Evolutionary conservation across 139 green algal species (phyloP), one percentile per base, ranked within the genome.

Genomic region (Zygnema cylindricum): DNA sequence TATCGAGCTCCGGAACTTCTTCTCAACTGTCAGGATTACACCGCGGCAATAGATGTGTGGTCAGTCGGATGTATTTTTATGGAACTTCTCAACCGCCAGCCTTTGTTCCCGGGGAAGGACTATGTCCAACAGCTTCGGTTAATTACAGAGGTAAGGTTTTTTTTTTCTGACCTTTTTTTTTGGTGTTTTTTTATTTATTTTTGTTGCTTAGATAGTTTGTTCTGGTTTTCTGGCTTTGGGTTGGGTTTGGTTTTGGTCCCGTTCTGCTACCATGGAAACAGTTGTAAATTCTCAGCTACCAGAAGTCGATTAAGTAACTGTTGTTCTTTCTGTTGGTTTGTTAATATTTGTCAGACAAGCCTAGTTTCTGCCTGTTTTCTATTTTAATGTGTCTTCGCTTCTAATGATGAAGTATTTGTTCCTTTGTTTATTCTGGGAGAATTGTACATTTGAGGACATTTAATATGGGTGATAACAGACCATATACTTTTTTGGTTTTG

Each of bases 121-220:
- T 95, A 95, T 75, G 85, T 94, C 11, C 85, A 95, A 55, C 93
- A 95, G 89, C 91, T 95, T 25, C 91, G 93, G 30, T 85, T 95
- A 16, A 94, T 94, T 77, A 93, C 87, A 7, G 81, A 92, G 91
- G 90, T 95, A 83, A 93, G 81, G 16, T 25, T 63, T n/a, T n/a
- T n/a, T n/a, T n/a, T n/a, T n/a, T n/a, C n/a, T n/a, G 7, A 63
- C 7, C 49, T 16, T 63, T 16, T 63, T 16, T 63, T 63, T 25
- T 25, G 49, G 16, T 25, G 49, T 63, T 63, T 63, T 63, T 16
- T 16, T 16, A 63, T 63, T 16, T 63, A 63, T 16, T 63, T 16
- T 63, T 25, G 7, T 63, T n/a, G n/a, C n/a, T n/a, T n/a, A n/a
- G n/a, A n/a, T n/a, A n/a, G n/a, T 16, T 63, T 63, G 7, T 63